phyloP scores from a whole-genome alignment of 129 eudicot species.

The sunflower (Helianthus annuus) region HanXRQr2.0-SUNRISE NC_035441.2:186784607-186785106 shows the following conservation, averaged over 20 bases:
- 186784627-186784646: background rate
- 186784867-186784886: background rate
- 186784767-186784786: background rate
- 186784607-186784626: conserved; percentile 7
- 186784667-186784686: background rate
- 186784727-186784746: background rate
- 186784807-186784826: background rate
- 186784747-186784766: no score
- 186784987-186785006: no score
- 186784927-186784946: background rate
- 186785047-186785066: background rate
- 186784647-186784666: no score
- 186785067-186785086: background rate
- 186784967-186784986: no score
- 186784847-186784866: background rate
- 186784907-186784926: background rate
- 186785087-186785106: background rate
- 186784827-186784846: background rate
- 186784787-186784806: background rate
- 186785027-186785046: background rate
- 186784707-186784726: no score
- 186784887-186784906: background rate
- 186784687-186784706: no score
- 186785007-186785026: no score
- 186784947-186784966: background rate